Percentiles rank a stretch among this genome's conserved stretches.
These are phyloP conservation scores for Yamadazyma spencermartinsiae DNA, from an alignment of 1,139 yeast genomes.

Conservation along the genomic window DNA sequence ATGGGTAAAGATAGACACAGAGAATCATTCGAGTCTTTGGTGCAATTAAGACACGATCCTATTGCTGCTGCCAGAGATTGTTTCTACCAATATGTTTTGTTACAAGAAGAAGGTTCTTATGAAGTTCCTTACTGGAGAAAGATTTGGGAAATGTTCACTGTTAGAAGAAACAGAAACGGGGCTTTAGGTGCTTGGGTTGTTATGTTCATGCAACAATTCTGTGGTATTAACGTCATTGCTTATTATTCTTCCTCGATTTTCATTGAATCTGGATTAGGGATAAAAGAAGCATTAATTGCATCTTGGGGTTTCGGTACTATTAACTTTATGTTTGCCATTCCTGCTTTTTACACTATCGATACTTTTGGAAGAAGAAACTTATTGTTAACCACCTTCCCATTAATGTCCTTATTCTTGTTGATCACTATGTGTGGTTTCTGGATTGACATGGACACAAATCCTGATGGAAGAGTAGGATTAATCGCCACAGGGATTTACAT, in stretches of 20 bases:
- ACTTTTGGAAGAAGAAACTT: conserved; percentile 75
- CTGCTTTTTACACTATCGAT: conserved; percentile 83
- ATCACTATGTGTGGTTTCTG: conserved; percentile 79
- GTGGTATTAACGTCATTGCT: conserved; percentile 90
- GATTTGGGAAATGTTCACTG: conserved; percentile 24
- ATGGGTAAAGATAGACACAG: conserved; percentile 61
- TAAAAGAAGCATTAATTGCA: conserved; percentile 66
- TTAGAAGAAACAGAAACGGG: conserved; percentile 84
- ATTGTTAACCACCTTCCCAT: conserved; percentile 72
- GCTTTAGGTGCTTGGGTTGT: conserved; percentile 77
- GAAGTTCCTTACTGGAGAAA: background rate
- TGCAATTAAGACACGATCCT: conserved; percentile 47
- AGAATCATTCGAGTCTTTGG: conserved; percentile 58
- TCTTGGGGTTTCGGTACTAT: conserved; percentile 87
- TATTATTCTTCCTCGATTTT: conserved; percentile 78
- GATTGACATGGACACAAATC: conserved; percentile 44
- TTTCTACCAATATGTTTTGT: conserved; percentile 67
- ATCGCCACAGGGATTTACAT: conserved; percentile 73
- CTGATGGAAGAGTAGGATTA: conserved; percentile 61
- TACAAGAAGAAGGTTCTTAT: conserved; percentile 64
- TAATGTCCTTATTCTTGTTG: conserved; percentile 65
- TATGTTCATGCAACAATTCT: conserved; percentile 91
- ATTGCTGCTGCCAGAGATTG: conserved; percentile 75
- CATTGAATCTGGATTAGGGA: conserved; percentile 63
- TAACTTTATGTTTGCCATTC: conserved; percentile 79